These are phyloP conservation scores for Podospora sp. DNA, from an alignment of 495 filamentous ascomycete species.

Conservation along the genomic window DNA sequence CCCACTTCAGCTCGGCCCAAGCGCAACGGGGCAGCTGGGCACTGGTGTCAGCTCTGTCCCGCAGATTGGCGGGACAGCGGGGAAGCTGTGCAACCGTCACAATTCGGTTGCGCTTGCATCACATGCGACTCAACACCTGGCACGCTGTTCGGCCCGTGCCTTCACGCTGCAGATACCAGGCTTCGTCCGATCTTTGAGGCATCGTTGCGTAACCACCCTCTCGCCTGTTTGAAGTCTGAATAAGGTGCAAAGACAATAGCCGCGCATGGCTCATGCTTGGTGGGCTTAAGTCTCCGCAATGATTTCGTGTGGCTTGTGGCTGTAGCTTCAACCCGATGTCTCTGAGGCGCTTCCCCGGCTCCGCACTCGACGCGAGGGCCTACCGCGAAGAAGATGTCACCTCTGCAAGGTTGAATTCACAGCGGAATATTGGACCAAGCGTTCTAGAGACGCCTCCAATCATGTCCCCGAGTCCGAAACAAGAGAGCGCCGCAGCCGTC, in stretches of 20 bases:
- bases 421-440: slow-evolving; percentile 21
- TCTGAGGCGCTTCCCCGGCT: slow-evolving; percentile 30
- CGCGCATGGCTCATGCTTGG: neutral
- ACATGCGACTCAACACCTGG: slow-evolving; percentile 8
- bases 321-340: slow-evolving; percentile 29
- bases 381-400: slow-evolving; percentile 40
- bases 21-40: slow-evolving; percentile 5
- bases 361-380: slow-evolving; percentile 32
- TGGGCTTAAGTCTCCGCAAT: neutral
- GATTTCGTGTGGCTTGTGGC: neutral
- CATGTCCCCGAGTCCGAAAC: slow-evolving; percentile 17
- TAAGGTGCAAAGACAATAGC: neutral
- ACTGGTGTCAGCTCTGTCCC: neutral
- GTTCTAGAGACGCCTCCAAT: slow-evolving; percentile 15
- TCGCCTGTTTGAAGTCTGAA: neutral
- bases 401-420: slow-evolving; percentile 30
- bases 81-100: neutral
- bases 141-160: neutral
- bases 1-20: slow-evolving; percentile 1
- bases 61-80: neutral
- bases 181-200: neutral
- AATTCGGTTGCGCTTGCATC: slow-evolving; percentile 7
- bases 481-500: slow-evolving; percentile 15
- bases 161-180: neutral
- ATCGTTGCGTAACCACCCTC: neutral